A percentile compares a stretch with the other conserved stretches of the same genome.
These are phyloP conservation scores for Colletotrichum abscissum DNA, from an alignment of 2,329 filamentous ascomycete genomes.

Conservation along the genomic window DNA sequence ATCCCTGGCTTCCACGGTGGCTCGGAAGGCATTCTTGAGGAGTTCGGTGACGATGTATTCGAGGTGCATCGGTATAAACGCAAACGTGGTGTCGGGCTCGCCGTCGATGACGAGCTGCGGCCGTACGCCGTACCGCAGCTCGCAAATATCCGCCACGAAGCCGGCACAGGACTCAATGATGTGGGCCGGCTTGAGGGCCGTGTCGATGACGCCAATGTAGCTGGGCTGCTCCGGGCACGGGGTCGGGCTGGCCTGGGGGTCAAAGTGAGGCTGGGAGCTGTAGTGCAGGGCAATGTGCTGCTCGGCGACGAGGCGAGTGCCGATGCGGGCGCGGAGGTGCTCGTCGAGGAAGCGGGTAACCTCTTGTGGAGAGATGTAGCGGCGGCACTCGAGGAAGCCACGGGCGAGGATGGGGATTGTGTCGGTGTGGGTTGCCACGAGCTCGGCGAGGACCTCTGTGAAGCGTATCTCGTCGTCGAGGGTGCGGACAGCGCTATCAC, in stretches of 20 bases:
- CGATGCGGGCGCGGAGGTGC: constrained; percentile 92
- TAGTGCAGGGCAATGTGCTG: constrained; percentile 94
- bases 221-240: constrained; percentile 65
- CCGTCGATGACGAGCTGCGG: constrained; percentile 86
- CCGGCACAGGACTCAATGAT: constrained; percentile 87
- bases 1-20: constrained; percentile 86
- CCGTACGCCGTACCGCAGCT: constrained; percentile 92
- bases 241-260: constrained; percentile 62
- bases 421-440: constrained; percentile 94
- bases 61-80: constrained; percentile 93
- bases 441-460: constrained; percentile 90
- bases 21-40: constrained; percentile 95
- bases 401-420: constrained; percentile 93
- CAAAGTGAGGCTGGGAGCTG: constrained; percentile 75
- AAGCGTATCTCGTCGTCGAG: constrained; percentile 91
- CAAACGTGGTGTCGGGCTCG: constrained; percentile 87
- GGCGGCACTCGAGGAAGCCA: constrained; percentile 92
- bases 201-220: constrained; percentile 97
- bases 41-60: constrained; percentile 98
- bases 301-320: constrained; percentile 92
- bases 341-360: constrained; percentile 95
- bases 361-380: constrained; percentile 84
- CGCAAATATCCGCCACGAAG: constrained; percentile 95
- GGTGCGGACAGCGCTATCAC: constrained; percentile 69
- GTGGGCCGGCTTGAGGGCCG: constrained; percentile 81